Base-by-base conservation (phyloP, 768 basidiomycete species). In the Boletus insuetus region DNA sequence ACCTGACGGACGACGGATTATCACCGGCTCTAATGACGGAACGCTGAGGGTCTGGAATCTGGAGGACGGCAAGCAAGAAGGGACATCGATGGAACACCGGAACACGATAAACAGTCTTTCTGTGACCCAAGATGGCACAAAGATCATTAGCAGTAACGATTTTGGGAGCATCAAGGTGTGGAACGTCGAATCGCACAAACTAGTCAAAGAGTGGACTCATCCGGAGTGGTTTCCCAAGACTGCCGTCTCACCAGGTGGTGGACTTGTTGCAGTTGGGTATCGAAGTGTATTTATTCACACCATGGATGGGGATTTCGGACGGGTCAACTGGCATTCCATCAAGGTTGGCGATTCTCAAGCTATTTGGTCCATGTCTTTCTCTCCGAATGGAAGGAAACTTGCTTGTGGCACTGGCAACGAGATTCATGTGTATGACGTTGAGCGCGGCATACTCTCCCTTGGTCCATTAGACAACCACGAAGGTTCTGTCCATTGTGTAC, bases 181-280 rank as follows among this genome's bases (percentile, higher is more conserved):
- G 32, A 52, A 52, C 22, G 26, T 42, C 6, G 26, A 24, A 20
- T 44, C 56, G 9, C 56, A 44, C 3, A 11, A 35, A 1, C 32
- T 37, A 0, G 11, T 46, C 38, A 6, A 29, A 31, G 42, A 58
- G 19, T 54, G 53, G 56, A 43, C 5, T 26, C 48, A 40, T 26
- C 8, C 9, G 11, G 32, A 12, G 32, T 32, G 32, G 22, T 22
- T 22, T 12, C 32, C 11, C 32, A 32, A 32, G 10, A 37, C 46
- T 29, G 24, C 54, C 17, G 38, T 59, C 19, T 55, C 57, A 1
- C 51, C 51, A 1, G 58, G 56, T 26, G 50, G 20, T 17, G 44
- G 19, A 34, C 38, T 51, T 0, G 16, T 57, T n/a, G 60, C 52
- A 14, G 19, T 51, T 22, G 22, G 22, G 50, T 6, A 3, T n/a